phyloP scores from a whole-genome alignment of 2,329 filamentous ascomycete genomes.

The Xylariaceae sp. region DNA sequence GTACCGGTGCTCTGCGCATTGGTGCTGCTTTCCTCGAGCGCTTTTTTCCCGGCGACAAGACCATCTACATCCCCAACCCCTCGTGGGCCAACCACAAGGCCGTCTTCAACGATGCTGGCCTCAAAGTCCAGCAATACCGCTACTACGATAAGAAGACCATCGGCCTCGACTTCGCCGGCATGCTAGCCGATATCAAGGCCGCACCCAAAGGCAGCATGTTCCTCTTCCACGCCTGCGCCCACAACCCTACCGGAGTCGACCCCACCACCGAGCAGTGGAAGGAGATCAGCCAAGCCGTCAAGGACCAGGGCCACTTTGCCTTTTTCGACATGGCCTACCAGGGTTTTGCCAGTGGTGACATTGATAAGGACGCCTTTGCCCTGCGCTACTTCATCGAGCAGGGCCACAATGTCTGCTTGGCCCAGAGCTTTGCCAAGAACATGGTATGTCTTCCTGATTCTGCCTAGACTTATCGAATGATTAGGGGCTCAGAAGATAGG shows the following conservation, averaged over 20 bases:
- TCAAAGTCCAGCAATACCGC: conserved; percentile 89
- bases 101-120: conserved; percentile 88
- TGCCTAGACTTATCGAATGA: not conserved
- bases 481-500: too few species aligned
- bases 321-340: conserved; percentile 99
- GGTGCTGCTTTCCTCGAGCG: conserved; percentile 88
- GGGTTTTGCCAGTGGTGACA: conserved; percentile 90
- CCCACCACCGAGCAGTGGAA: conserved; percentile 89
- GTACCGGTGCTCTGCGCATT: conserved; percentile 91
- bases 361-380: conserved; percentile 87
- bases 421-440: conserved; percentile 98
- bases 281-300: conserved; percentile 80
- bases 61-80: conserved; percentile 91
- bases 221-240: conserved; percentile 92
- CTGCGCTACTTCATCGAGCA: conserved; percentile 89
- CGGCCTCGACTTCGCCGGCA: conserved; percentile 91
- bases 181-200: conserved; percentile 83
- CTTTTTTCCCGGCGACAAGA: conserved; percentile 87
- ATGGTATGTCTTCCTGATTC: conserved; percentile 57
- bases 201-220: conserved; percentile 84
- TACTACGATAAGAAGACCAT: conserved; percentile 99
- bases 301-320: conserved; percentile 79
- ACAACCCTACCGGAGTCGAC: conserved; percentile 97
- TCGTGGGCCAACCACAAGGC: conserved; percentile 98
- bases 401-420: conserved; percentile 81